Evolutionary conservation across 352 stramenopile species (phyloP), one percentile per base, ranked within the genome.

Genomic region (Elongisporangium prolatum): DNA sequence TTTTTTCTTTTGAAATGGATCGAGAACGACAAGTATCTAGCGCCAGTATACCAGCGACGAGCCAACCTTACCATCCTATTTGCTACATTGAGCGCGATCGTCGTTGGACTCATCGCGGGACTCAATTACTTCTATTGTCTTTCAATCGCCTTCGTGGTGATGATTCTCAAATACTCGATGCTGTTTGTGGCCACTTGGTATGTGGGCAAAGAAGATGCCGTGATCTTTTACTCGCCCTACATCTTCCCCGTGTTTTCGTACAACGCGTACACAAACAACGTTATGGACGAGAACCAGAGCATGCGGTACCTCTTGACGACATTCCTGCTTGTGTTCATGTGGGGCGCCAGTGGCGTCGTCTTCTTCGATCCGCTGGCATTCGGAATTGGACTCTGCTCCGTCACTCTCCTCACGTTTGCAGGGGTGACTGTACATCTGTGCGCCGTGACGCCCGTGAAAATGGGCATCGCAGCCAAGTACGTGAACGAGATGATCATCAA

Each of bases 161-260:
- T 93, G 40, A 59, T 96, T 16, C 76, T 95, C 48, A 91, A 93
- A 56, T 86, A 86, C 34, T 59, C 68, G 4, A 52, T 91, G 21
- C 81, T 89, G 53, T 77, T 88, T 18, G 61, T 63, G n/a, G 76
- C 75, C 34, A 75, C 69, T 17, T 90, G 78, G 75, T 66, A 92
- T 34, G 74, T 89, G 38, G 60, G 58, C 16, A 75, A 88, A 47
- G 80, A 82, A 20, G 86, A 89, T 13, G 63, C 86, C 34, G 63
- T 75, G 37, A 63, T 91, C 44, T 97, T 91, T 61, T 93, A 89
- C 57, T 91, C 88, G 37, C 88, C 84, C 9, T 96, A 95, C 54
- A 56, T 98, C 21, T 96, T 98, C 47, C 91, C 91, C 10, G 75
- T 95, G 4, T 98, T 95, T 61, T 91, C 86, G 16, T 96, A 97